Conservation (phyloP, 2,329 filamentous ascomycete species). For the Epichloe baconii region DNA sequence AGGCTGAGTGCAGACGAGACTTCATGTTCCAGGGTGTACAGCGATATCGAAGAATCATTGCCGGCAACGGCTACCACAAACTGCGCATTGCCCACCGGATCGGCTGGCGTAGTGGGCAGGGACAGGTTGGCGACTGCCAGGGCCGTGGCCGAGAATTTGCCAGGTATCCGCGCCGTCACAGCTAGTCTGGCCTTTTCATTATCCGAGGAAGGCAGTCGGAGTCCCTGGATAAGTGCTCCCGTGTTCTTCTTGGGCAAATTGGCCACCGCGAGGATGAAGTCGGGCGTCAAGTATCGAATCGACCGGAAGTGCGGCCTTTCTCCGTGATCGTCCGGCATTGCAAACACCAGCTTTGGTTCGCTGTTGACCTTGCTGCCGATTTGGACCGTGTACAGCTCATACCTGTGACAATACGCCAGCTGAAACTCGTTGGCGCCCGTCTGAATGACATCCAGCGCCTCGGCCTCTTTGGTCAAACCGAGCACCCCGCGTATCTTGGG, state of each 20-base stretch:
- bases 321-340: slow-evolving; percentile 35
- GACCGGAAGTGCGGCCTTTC: slow-evolving; percentile 40
- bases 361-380: slow-evolving; percentile 35
- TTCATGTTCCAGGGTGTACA: slow-evolving; percentile 65
- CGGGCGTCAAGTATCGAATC: slow-evolving; percentile 44
- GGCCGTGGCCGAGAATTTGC: slow-evolving; percentile 58
- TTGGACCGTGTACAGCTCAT: slow-evolving; percentile 57
- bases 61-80: slow-evolving; percentile 70
- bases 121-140: slow-evolving; percentile 64
- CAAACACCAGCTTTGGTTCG: slow-evolving; percentile 42
- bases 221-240: slow-evolving; percentile 43
- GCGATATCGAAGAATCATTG: slow-evolving; percentile 63
- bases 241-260: slow-evolving; percentile 43
- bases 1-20: slow-evolving; percentile 32
- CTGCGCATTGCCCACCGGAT: slow-evolving; percentile 51
- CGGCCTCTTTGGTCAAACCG: slow-evolving; percentile 42
- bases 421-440: slow-evolving; percentile 49
- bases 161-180: slow-evolving; percentile 45
- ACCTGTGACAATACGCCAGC: slow-evolving; percentile 66
- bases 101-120: slow-evolving; percentile 35
- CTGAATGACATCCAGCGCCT: slow-evolving; percentile 57
- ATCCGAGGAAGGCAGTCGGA: slow-evolving; percentile 34
- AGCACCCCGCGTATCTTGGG: slow-evolving; percentile 36
- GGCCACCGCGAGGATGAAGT: slow-evolving; percentile 42
- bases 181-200: slow-evolving; percentile 33